A percentile compares a stretch with the other conserved stretches of the same genome.
Evolutionary conservation across 768 basidiomycete genomes (phyloP).

Genomic region (Naganishia vishniacii): DNA sequence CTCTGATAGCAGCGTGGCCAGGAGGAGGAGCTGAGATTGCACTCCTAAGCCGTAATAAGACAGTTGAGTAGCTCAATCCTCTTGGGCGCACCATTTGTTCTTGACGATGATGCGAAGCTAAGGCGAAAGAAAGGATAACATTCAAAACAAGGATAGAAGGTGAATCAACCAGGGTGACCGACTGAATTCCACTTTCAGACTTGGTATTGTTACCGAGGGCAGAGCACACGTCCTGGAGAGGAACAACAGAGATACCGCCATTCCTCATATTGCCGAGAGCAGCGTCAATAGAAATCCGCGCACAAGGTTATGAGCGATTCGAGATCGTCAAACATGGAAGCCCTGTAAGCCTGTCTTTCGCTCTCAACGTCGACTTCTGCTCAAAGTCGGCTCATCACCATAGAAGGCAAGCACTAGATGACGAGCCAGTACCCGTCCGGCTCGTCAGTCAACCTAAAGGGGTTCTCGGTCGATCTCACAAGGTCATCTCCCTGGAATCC

Average conservation of each 20-base stretch:
- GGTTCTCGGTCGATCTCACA: not conserved
- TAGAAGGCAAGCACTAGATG: conserved; percentile 21
- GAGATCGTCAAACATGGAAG: conserved; percentile 22
- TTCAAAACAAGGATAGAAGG: conserved; percentile 16
- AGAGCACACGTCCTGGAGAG: too few relatives aligned
- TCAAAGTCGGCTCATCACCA: too few relatives aligned
- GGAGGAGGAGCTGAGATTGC: too few relatives aligned
- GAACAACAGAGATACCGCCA: too few relatives aligned
- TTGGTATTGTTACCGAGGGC: too few relatives aligned
- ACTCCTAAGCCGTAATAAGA: too few relatives aligned
- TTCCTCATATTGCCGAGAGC: too few relatives aligned
- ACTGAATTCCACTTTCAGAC: too few relatives aligned
- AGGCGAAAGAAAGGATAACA: not conserved
- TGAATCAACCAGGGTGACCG: not conserved
- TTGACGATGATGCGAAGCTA: not conserved
- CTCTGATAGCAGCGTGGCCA: too few relatives aligned
- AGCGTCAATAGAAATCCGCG: not conserved
- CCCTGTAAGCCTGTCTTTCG: conserved; percentile 3
- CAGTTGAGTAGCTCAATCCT: too few relatives aligned
- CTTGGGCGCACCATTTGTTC: conserved; percentile 1
- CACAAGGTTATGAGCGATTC: not conserved
- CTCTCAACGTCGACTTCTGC: not conserved
- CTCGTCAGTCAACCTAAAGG: conserved; percentile 4
- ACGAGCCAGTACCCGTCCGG: conserved; percentile 1
- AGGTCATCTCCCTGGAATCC: conserved; percentile 13